Conservation (phyloP, 257 asterid species). For the Striga asiatica region DNA sequence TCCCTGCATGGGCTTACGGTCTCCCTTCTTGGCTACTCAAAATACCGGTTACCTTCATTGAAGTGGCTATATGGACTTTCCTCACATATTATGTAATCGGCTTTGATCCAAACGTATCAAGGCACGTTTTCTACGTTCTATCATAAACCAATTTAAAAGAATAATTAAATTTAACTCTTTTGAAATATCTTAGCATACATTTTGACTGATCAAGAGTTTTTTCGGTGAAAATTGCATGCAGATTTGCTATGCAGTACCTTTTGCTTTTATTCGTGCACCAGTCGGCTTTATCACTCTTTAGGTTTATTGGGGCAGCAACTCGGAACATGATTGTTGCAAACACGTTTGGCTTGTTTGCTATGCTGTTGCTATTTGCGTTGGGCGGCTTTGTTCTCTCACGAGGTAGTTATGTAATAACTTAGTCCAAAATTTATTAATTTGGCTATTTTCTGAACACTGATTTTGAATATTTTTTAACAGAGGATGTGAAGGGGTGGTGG, state of each 20-base stretch:
- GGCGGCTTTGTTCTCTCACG: conserved; percentile 56
- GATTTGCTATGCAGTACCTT: conserved; percentile 34
- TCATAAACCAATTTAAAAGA: too few species aligned
- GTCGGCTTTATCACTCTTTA: conserved; percentile 42
- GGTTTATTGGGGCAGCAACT: conserved; percentile 41
- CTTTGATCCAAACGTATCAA: conserved; percentile 32
- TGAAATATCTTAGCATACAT: background rate
- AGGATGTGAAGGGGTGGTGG: conserved; percentile 48
- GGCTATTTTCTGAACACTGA: background rate
- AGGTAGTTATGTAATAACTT: conserved; percentile 21
- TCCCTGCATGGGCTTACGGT: conserved; percentile 44
- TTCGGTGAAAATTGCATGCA: conserved; percentile 21
- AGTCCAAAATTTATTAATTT: background rate
- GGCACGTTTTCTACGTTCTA: conserved; percentile 26
- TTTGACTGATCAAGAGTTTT: background rate
- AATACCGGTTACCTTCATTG: conserved; percentile 44
- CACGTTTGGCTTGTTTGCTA: conserved; percentile 35
- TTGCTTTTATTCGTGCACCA: conserved; percentile 37
- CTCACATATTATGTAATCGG: conserved; percentile 41
- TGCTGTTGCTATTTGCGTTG: conserved; percentile 29
- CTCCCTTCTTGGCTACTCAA: conserved; percentile 15
- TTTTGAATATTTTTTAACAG: conserved; percentile 15
- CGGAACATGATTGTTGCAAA: conserved; percentile 48
- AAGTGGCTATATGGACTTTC: conserved; percentile 30
- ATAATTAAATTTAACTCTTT: background rate